Evolutionary conservation across 345 rosid species (phyloP), one percentile per base, ranked within the genome.

Genomic region (Draba incana): DNA sequence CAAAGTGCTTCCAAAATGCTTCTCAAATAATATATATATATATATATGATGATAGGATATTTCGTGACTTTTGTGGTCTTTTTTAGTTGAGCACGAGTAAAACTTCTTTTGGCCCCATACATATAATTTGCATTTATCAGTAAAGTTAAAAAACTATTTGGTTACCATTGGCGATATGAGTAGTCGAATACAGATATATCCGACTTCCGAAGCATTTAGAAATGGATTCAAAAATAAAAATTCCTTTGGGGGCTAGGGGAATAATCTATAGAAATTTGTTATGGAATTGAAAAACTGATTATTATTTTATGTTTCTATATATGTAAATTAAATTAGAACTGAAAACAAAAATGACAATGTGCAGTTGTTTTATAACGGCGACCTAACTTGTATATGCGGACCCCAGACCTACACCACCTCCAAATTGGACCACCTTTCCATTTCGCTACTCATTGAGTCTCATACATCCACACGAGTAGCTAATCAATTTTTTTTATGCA

Each of bases 371-470:
- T 72, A 63, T 72, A 64, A 72, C 52, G 76, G 45, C 76, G 71
- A 72, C 76, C 70, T 72, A 72, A 64, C 76, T 28, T 64, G 8
- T 30, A 39, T 15, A 38, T 20, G 71, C 46, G 71, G 76, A 59
- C 65, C 70, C 65, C 48, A 64, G 46, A 57, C 66, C 45, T 56
- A 72, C 58, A 72, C 52, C 39, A 72, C 64, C 45, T 62, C 43
- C 46, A 72, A 39, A 60, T 57, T 64, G 76, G 76, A 64, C 71
- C 76, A 72, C 70, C 76, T 64, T 48, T 72, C 70, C 8, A 48
- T 28, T 37, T 72, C 46, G 39, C 57, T 64, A 57, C 60, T 64
- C 70, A 47, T 28, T 37, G 58, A 54, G 64, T 67, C 24, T 23
- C 53, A 44, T 62, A 25, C 56, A 45, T 53, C 47, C 39, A 53